phyloP scores from a whole-genome alignment of 345 rosid genomes.

The Anastatica hierochuntica region DNA sequence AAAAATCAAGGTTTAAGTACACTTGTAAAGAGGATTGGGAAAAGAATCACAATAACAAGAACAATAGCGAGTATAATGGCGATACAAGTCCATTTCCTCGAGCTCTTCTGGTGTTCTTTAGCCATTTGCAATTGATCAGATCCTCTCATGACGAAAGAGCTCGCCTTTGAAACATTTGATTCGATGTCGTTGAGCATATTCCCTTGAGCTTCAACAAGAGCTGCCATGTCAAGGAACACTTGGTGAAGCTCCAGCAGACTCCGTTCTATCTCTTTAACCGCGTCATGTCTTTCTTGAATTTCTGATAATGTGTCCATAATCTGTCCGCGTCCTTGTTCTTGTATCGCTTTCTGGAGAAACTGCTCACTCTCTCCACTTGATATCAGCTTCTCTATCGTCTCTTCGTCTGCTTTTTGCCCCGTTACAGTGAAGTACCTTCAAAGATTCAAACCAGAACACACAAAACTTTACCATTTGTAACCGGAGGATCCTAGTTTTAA shows the following conservation, averaged over 20 bases:
- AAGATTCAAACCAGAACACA: not conserved
- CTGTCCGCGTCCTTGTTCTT: constrained; percentile 75
- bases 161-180: not conserved
- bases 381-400: constrained; percentile 57
- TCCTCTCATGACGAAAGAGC: constrained; percentile 44
- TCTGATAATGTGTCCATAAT: constrained; percentile 41
- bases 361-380: constrained; percentile 78
- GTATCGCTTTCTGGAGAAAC: constrained; percentile 72
- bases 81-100: constrained; percentile 58
- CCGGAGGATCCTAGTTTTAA: too few species aligned
- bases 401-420: constrained; percentile 63
- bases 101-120: constrained; percentile 44
- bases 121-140: constrained; percentile 44
- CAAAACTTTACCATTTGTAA: not conserved
- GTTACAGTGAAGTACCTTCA: constrained; percentile 64
- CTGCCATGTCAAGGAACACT: constrained; percentile 82
- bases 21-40: constrained; percentile 16
- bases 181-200: constrained; percentile 43
- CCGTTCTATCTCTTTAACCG: constrained; percentile 63
- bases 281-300: too few species aligned
- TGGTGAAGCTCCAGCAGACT: constrained; percentile 69
- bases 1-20: constrained; percentile 23
- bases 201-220: constrained; percentile 71
- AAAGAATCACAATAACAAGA: constrained; percentile 28
- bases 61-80: constrained; percentile 31